Conservation (phyloP, 768 basidiomycete species). For the Xerocomellus amylosporus region DNA sequence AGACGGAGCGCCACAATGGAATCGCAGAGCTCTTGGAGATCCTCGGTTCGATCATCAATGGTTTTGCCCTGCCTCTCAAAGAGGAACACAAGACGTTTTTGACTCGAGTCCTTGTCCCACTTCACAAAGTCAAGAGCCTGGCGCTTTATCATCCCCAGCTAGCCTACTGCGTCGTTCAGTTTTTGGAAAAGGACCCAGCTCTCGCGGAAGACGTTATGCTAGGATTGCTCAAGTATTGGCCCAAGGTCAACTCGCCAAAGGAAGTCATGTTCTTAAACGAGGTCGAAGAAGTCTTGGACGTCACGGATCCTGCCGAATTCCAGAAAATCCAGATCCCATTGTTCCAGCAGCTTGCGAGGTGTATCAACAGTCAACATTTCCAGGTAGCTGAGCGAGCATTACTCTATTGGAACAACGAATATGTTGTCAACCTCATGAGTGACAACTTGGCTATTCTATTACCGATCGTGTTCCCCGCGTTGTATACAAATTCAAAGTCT, state of each 20-base stretch:
- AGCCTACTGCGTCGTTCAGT: slow-evolving; percentile 98
- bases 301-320: slow-evolving; percentile 95
- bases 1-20: slow-evolving; percentile 98
- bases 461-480: slow-evolving; percentile 94
- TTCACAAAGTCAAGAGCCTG: slow-evolving; percentile 98
- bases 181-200: slow-evolving; percentile 91
- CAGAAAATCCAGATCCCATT: slow-evolving; percentile 90
- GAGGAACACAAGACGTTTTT: slow-evolving; percentile 99
- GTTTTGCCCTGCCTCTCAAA: slow-evolving; percentile 95
- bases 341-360: slow-evolving; percentile 92
- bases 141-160: slow-evolving; percentile 98
- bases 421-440: slow-evolving; percentile 98
- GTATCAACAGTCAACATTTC: slow-evolving; percentile 99
- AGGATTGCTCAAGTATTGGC: slow-evolving; percentile 97
- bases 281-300: slow-evolving; percentile 97
- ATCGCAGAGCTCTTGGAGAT: slow-evolving; percentile 98
- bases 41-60: slow-evolving; percentile 98
- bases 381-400: slow-evolving; percentile 97
- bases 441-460: slow-evolving; percentile 87
- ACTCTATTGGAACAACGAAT: slow-evolving; percentile 99
- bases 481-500: slow-evolving; percentile 93
- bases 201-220: slow-evolving; percentile 95
- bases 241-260: slow-evolving; percentile 98
- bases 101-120: slow-evolving; percentile 86
- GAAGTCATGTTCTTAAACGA: slow-evolving; percentile 99